Base-by-base conservation (phyloP, 257 asterid species). In the Ophiorrhiza pumila region DNA sequence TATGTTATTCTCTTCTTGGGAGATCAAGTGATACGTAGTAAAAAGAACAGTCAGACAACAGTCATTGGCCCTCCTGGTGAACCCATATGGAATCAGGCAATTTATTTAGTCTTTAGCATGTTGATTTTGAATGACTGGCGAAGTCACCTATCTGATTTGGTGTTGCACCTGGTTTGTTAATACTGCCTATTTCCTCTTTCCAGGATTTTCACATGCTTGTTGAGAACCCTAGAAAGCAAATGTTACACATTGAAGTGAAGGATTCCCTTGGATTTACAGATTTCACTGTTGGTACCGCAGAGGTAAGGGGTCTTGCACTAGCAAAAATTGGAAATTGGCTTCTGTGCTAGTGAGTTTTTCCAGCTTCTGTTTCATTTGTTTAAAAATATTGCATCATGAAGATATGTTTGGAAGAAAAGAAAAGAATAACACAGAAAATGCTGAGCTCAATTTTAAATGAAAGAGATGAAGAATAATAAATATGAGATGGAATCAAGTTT, bases 81-180 rank as follows among this genome's bases (percentile, higher is more conserved):
- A 80, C 99, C 99, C 57, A 95, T 95, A 52, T 95, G 99, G 99
- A 92, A 95, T 85, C 99, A 95, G 91, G 98, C 87, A 80, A 83
- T 80, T 31, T 23, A 42, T 10, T 10, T 75, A 32, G 14, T 49
- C 27, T 41, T 20, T 23, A 18, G 25, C 34, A 23, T 15, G 14
- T 65, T 25, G 43, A 8, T 9, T 17, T n/a, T 57, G 52, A 50
- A 29, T 31, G 10, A 31, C 49, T 34, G 27, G 42, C 10, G 11
- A 29, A 32, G 29, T 2, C 25, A 18, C 14, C 52, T 47, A 49
- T 20, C 29, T 56, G 55, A 3, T 68, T 35, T 45, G 41, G 67
- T 62, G 56, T 64, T 76, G 65, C 71, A 62, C 71, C 18, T 66
- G n/a, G 17, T n/a, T 62, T 65, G 47, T 22, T 76, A 23, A 12